Evolutionary conservation across 176 grass and related monocot species (phyloP).

Genomic region (Oryza glumipatula): DNA sequence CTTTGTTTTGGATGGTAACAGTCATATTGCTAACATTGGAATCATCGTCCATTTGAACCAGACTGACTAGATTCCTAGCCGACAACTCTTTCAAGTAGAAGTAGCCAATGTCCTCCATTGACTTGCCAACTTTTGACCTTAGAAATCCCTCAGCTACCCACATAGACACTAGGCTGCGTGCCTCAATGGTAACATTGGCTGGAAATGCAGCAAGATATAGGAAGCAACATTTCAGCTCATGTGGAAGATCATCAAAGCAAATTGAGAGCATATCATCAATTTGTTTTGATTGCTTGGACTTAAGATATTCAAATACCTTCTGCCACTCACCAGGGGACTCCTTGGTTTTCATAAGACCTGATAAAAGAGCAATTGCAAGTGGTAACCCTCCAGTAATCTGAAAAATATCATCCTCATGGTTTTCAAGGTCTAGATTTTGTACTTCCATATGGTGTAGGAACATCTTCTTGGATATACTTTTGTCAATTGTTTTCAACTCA

Average conservation of each 20-base stretch:
- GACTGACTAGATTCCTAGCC: conserved; percentile 26
- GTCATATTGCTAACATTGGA: background rate
- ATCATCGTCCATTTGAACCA: conserved; percentile 9
- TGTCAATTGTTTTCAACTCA: background rate
- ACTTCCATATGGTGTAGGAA: conserved; percentile 9
- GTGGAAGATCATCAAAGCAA: conserved; percentile 56
- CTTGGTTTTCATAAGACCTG: conserved; percentile 37
- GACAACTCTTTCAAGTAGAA: conserved; percentile 45
- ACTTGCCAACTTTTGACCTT: conserved; percentile 18
- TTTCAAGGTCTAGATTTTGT: background rate
- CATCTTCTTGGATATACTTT: background rate
- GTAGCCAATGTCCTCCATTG: conserved; percentile 41
- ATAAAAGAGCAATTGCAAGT: conserved; percentile 30
- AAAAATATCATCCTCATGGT: background rate
- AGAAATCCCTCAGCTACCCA: conserved; percentile 58
- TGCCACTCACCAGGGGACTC: background rate
- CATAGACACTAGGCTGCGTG: conserved; percentile 21
- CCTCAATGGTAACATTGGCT: background rate
- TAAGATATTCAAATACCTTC: conserved; percentile 23
- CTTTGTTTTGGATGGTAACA: conserved; percentile 45
- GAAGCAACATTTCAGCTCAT: conserved; percentile 47
- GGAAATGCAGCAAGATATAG: conserved; percentile 51
- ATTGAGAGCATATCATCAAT: conserved; percentile 27
- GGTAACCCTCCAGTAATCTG: conserved; percentile 31
- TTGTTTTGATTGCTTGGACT: background rate